phyloP scores from a whole-genome alignment of 2,329 filamentous ascomycete genomes.

The Aureobasidium sp. region DNA sequence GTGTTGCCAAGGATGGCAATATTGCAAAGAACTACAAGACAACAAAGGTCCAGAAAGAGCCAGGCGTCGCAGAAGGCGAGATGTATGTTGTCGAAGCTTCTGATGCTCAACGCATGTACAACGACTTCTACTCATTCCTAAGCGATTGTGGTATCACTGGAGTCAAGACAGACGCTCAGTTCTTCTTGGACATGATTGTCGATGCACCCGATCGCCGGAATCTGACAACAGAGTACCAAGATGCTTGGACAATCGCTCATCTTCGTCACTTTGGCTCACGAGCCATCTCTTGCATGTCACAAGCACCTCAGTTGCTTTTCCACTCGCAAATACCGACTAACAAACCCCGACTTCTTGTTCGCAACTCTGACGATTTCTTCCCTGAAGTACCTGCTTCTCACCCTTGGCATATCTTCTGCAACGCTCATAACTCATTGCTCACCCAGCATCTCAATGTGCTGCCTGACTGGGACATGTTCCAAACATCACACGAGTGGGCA shows the following conservation, averaged over 20 bases:
- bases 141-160: slow-evolving; percentile 66
- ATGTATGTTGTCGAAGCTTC: slow-evolving; percentile 68
- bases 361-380: slow-evolving; percentile 91
- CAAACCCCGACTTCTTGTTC: slow-evolving; percentile 64
- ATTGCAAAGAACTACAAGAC: slow-evolving; percentile 77
- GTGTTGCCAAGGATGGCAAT: slow-evolving; percentile 66
- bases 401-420: slow-evolving; percentile 91
- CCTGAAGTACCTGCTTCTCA: slow-evolving; percentile 74
- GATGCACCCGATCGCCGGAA: slow-evolving; percentile 62
- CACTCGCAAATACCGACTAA: slow-evolving; percentile 73
- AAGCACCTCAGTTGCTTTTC: slow-evolving; percentile 79
- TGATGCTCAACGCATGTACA: slow-evolving; percentile 70
- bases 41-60: slow-evolving; percentile 47
- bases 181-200: slow-evolving; percentile 71
- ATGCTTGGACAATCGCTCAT: slow-evolving; percentile 74
- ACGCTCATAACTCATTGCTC: slow-evolving; percentile 80
- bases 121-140: slow-evolving; percentile 87
- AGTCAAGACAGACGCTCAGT: slow-evolving; percentile 91
- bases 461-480: slow-evolving; percentile 78
- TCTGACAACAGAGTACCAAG: slow-evolving; percentile 70
- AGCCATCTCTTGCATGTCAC: slow-evolving; percentile 91
- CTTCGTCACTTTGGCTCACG: slow-evolving; percentile 71
- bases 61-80: slow-evolving; percentile 53
- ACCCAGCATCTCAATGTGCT: slow-evolving; percentile 79
- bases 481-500: slow-evolving; percentile 62